These are phyloP conservation scores for Aspergillus bombycis DNA, from an alignment of 2,329 filamentous ascomycete species.

Conservation along the genomic window DNA sequence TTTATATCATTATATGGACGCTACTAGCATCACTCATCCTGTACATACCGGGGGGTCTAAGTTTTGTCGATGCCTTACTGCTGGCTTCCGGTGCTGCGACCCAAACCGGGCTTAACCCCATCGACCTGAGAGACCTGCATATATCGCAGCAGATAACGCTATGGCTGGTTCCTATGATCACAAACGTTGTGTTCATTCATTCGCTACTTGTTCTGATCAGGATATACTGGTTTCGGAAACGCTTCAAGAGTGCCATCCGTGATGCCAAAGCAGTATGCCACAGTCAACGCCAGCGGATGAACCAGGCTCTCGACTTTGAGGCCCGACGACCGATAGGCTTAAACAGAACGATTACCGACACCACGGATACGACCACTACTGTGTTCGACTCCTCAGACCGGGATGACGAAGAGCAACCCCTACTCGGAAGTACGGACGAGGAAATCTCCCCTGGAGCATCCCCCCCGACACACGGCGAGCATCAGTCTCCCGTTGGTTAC, in stretches of 20 bases:
- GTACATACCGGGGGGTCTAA: constrained; percentile 62
- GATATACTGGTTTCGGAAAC: constrained; percentile 94
- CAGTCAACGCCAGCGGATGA: constrained; percentile 47
- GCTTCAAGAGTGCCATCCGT: constrained; percentile 77
- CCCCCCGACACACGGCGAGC: neutral
- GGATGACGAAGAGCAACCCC: constrained; percentile 9
- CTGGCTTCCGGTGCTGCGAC: constrained; percentile 81
- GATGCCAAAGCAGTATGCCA: constrained; percentile 69
- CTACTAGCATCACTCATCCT: constrained; percentile 75
- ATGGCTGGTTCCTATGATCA: constrained; percentile 70
- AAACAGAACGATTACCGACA: neutral
- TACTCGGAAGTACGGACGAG: constrained; percentile 3
- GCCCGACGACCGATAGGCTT: constrained; percentile 1
- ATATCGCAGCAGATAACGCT: constrained; percentile 73
- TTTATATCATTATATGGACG: constrained; percentile 74
- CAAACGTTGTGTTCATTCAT: constrained; percentile 80
- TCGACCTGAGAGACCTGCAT: constrained; percentile 64
- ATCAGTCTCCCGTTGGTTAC: neutral
- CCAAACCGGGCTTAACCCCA: constrained; percentile 85
- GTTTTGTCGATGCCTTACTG: constrained; percentile 83
- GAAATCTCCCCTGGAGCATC: neutral
- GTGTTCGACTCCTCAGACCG: neutral
- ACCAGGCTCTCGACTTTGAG: constrained; percentile 10
- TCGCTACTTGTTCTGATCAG: constrained; percentile 84
- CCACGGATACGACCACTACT: constrained; percentile 31